Evolutionary conservation across 1,284 basidiomycete genomes (phyloP).

Genomic region (Leccinum glutinopallens): DNA sequence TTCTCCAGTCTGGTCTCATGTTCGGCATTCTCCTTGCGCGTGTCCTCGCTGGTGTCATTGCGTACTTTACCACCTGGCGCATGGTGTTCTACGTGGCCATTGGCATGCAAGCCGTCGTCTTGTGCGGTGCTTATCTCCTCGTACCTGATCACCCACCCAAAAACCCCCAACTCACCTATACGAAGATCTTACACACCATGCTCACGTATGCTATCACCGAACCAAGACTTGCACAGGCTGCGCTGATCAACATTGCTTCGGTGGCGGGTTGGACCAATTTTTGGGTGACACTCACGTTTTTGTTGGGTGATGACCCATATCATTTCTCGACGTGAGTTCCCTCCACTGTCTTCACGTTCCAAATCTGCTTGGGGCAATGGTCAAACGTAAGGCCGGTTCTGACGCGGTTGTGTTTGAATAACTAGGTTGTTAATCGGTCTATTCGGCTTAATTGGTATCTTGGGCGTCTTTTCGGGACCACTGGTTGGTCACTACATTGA

Average conservation of each 20-base stretch:
- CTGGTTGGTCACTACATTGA: slow-evolving; percentile 64
- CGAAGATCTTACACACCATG: slow-evolving; percentile 64
- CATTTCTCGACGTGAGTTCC: slow-evolving; percentile 60
- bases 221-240: slow-evolving; percentile 66
- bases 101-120: slow-evolving; percentile 54
- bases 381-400: neutral
- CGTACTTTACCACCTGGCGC: slow-evolving; percentile 60
- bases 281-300: slow-evolving; percentile 76
- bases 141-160: slow-evolving; percentile 74
- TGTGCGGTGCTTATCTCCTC: slow-evolving; percentile 54
- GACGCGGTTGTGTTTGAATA: slow-evolving; percentile 1
- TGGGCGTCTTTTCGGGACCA: slow-evolving; percentile 64
- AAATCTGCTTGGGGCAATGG: neutral
- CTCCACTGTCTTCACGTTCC: neutral
- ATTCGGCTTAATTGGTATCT: slow-evolving; percentile 70
- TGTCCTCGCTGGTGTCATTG: slow-evolving; percentile 66
- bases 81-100: slow-evolving; percentile 68
- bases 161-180: slow-evolving; percentile 58
- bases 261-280: slow-evolving; percentile 63
- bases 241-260: slow-evolving; percentile 56
- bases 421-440: slow-evolving; percentile 65
- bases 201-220: slow-evolving; percentile 64
- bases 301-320: slow-evolving; percentile 66
- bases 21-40: slow-evolving; percentile 71
- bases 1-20: slow-evolving; percentile 68